Evolutionary conservation across 192 early-diverging fungal species (phyloP).

Genomic region (Backusella westeae): DNA sequence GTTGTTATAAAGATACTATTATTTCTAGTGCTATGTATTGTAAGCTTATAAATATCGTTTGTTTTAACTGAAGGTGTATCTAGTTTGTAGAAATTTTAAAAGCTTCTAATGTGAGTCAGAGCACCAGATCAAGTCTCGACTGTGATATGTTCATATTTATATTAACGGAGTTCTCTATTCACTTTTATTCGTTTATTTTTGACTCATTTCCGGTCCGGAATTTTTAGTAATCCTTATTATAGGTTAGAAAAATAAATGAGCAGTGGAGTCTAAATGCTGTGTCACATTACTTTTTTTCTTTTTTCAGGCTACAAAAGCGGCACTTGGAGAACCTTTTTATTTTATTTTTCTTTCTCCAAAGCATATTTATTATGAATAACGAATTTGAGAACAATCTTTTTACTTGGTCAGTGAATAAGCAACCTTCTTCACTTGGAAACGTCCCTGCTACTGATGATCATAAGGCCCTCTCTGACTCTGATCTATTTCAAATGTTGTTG

Average conservation of each 20-base stretch:
- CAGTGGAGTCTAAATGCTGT: not conserved
- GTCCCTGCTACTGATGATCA: not conserved
- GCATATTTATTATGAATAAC: constrained; percentile 3
- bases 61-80: not conserved
- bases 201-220: not conserved
- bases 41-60: not conserved
- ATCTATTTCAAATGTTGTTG: constrained; percentile 7
- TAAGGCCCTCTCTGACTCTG: not conserved
- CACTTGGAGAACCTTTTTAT: not conserved
- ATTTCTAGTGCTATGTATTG: not conserved
- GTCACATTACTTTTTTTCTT: not conserved
- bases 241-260: not conserved
- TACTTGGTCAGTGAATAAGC: constrained; percentile 4
- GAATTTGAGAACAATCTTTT: constrained; percentile 1
- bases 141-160: not conserved
- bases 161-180: not conserved
- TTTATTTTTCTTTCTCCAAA: not conserved
- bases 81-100: not conserved
- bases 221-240: not conserved
- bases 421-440: not conserved
- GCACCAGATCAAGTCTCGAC: not conserved
- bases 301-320: not conserved
- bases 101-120: not conserved
- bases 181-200: not conserved
- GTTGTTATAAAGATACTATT: not conserved